Conservation (phyloP, 2,329 filamentous ascomycete species). For the Xylaria digitata region DNA sequence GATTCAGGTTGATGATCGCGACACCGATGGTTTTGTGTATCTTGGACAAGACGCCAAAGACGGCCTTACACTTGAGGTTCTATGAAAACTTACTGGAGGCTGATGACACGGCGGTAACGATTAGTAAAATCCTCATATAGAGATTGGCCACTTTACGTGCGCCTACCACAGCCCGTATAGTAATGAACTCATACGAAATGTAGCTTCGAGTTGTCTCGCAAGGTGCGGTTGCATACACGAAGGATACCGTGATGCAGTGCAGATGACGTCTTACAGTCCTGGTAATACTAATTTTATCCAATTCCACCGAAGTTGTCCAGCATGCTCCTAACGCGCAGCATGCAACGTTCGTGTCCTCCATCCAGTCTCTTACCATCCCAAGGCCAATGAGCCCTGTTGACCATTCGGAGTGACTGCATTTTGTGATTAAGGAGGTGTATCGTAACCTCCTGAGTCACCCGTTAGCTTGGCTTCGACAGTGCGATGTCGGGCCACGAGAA, state of each 20-base stretch:
- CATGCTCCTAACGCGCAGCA: not conserved
- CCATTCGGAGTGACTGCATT: too few relatives aligned
- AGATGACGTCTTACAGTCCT: not conserved
- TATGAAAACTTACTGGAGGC: not conserved
- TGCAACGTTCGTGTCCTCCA: not conserved
- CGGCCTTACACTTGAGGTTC: slow-evolving; percentile 40
- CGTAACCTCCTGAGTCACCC: too few relatives aligned
- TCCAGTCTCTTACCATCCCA: too few relatives aligned
- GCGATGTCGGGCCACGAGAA: too few relatives aligned
- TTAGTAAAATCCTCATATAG: not conserved
- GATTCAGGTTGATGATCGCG: slow-evolving; percentile 39
- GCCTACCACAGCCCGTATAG: not conserved
- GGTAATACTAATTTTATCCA: too few relatives aligned
- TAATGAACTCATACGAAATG: slow-evolving; percentile 7
- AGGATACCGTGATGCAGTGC: not conserved
- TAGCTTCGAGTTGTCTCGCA: not conserved
- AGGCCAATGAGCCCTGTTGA: too few relatives aligned
- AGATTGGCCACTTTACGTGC: not conserved
- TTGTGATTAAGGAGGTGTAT: too few relatives aligned
- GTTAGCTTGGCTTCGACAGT: too few relatives aligned
- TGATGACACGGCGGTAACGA: not conserved
- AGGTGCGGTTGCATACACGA: not conserved
- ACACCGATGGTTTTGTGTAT: slow-evolving; percentile 46
- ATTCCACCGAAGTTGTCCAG: not conserved
- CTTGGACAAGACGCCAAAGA: slow-evolving; percentile 49